These are phyloP conservation scores for Discostella pseudostelligera DNA, from an alignment of 108 stramenopile species.

Conservation along the genomic window DNA sequence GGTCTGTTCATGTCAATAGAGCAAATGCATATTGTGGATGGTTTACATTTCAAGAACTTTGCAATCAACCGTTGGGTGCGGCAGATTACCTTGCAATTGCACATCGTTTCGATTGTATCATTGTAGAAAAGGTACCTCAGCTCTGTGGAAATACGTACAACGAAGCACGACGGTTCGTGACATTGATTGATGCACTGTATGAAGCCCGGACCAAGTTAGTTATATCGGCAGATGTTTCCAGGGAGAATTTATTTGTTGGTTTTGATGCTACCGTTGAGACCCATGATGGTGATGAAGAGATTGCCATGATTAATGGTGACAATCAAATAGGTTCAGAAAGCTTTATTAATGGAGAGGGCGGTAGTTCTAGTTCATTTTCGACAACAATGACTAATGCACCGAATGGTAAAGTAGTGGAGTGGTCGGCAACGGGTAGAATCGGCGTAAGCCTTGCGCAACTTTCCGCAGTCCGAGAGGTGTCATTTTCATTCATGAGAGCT, in stretches of 20 bases:
- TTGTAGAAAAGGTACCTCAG: slow-evolving; percentile 31
- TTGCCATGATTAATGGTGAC: slow-evolving; percentile 12
- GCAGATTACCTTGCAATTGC: slow-evolving; percentile 22
- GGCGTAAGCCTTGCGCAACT: slow-evolving; percentile 51
- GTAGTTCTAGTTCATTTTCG: slow-evolving; percentile 47
- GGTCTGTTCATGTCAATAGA: too few relatives aligned
- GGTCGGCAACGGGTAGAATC: slow-evolving; percentile 49
- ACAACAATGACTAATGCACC: slow-evolving; percentile 39
- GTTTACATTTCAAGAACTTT: slow-evolving; percentile 36
- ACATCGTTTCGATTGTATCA: slow-evolving; percentile 18
- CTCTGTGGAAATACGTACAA: slow-evolving; percentile 34
- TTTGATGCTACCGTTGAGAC: slow-evolving; percentile 43
- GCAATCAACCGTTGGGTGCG: slow-evolving; percentile 36
- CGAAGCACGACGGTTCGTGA: slow-evolving; percentile 51
- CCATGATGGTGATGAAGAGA: slow-evolving; percentile 53
- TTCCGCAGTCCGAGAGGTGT: slow-evolving; percentile 44
- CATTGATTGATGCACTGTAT: slow-evolving; percentile 62
- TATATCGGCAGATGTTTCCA: slow-evolving; percentile 31
- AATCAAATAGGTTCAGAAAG: neutral
- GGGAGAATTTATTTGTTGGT: slow-evolving; percentile 41
- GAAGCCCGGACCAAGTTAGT: slow-evolving; percentile 44
- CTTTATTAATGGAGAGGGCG: slow-evolving; percentile 39
- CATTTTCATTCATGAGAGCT: slow-evolving; percentile 48
- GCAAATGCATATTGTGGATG: slow-evolving; percentile 28
- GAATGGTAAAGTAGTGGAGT: slow-evolving; percentile 34